Base-by-base conservation (phyloP, 1,284 basidiomycete species). In the Boletus hoseneyae region DNA sequence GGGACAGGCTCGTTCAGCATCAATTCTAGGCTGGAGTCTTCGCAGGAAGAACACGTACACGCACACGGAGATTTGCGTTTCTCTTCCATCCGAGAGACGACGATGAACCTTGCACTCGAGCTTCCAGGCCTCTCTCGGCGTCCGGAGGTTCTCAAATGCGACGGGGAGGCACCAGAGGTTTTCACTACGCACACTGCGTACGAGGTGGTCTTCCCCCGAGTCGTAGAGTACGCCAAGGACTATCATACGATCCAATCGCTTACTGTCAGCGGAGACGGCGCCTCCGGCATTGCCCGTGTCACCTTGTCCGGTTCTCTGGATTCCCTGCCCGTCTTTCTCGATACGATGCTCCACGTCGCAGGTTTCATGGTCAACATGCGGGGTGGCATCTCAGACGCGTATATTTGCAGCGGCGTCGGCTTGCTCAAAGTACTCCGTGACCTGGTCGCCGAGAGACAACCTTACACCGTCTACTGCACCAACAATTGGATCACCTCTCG, bases 331-430 rank as follows among this genome's bases (percentile, higher is more conserved):
- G 60, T 85, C n/a, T 85, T 86, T 64, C 69, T 79, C 45, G 86
- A 89, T 56, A 78, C 81, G 0, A 68, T 88, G 21, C 70, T 87
- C 29, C 86, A 89, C 52, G 73, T 78, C 29, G 79, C 83, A 1
- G 86, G 86, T 2, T 85, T 89, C 64, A 67, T 87, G 37, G 74
- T 79, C 25, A 89, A 88, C 63, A 64, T 80, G 61, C 74, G 72
- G 35, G 77, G 73, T 3, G 68, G 67, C 2, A 54, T 68, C 19
- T 69, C 77, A 32, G 77, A 85, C 42, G 80, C 74, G 0, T 85
- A 78, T 61, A 83, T 89, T 51, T 88, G 86, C 69, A 73, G 65
- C 34, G 71, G 76, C 33, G 72, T 85, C 27, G 76, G 73, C 21
- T 63, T 70, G 11, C 67, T 83, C 37, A 73, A 74, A 47, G 60